These are phyloP conservation scores for Pseudocercospora crystallina DNA, from an alignment of 2,329 filamentous ascomycete species.

Conservation along the genomic window DNA sequence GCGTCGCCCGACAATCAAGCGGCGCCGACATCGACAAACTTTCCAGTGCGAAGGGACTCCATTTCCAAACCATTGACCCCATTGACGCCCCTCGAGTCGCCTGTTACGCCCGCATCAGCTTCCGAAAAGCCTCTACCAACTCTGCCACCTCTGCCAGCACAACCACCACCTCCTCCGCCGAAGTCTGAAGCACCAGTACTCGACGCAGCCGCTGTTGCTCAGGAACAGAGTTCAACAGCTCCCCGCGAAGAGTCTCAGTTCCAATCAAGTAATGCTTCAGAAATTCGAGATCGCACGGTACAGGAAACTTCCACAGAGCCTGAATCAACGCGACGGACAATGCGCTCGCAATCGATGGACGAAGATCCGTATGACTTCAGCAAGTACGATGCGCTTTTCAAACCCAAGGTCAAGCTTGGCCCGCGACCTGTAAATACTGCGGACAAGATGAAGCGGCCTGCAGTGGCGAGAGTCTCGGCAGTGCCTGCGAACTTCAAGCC, in stretches of 20 bases:
- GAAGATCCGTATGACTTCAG: constrained; percentile 48
- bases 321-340: not conserved
- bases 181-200: no score
- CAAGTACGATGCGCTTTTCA: constrained; percentile 50
- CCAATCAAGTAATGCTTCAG: no score
- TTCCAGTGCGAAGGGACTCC: no score
- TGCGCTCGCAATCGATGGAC: constrained; percentile 25
- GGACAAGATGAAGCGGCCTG: constrained; percentile 54
- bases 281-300: no score
- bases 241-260: no score
- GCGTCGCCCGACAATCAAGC: not conserved
- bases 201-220: no score
- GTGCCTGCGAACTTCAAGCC: constrained; percentile 30
- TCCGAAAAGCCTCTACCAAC: no score
- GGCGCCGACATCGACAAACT: not conserved
- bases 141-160: no score
- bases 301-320: no score
- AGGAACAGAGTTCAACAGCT: no score
- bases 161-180: no score
- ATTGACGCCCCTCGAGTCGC: constrained; percentile 33
- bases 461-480: constrained; percentile 50
- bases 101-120: constrained; percentile 3
- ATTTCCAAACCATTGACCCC: constrained; percentile 5
- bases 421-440: constrained; percentile 67
- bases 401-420: constrained; percentile 84